Evolutionary conservation across 768 basidiomycete genomes (phyloP).

Genomic region (Pisolithus tinctorius): DNA sequence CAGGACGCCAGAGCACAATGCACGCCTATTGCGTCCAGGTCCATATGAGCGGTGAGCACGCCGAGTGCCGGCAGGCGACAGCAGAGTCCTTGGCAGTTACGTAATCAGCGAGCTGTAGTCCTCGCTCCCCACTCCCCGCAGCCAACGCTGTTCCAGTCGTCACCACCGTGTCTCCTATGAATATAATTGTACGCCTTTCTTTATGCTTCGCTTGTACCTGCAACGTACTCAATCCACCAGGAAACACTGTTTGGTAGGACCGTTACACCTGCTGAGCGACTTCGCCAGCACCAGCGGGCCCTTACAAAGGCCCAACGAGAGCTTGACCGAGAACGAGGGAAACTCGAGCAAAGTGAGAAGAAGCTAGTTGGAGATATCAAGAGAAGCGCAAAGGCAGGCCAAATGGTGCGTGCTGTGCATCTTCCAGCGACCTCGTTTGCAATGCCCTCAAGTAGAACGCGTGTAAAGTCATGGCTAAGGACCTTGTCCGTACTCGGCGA

Average conservation of each 20-base stretch:
- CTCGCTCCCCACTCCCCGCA: too few species aligned
- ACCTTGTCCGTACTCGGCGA: slow-evolving; percentile 90
- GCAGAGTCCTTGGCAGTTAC: too few species aligned
- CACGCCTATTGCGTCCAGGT: slow-evolving; percentile 50
- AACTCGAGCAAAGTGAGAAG: slow-evolving; percentile 95
- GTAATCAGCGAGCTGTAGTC: too few species aligned
- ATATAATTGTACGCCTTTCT: slow-evolving; percentile 57
- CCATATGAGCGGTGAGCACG: slow-evolving; percentile 18
- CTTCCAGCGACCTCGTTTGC: slow-evolving; percentile 8
- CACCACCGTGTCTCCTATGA: slow-evolving; percentile 40
- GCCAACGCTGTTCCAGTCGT: too few species aligned
- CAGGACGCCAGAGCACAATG: slow-evolving; percentile 60
- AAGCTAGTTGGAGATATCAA: slow-evolving; percentile 94
- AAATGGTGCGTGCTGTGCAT: slow-evolving; percentile 57
- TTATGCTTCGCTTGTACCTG: background rate
- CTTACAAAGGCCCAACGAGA: slow-evolving; percentile 97
- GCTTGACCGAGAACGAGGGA: slow-evolving; percentile 90
- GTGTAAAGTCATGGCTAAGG: slow-evolving; percentile 99
- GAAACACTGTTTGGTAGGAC: slow-evolving; percentile 94
- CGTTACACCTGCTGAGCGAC: slow-evolving; percentile 91
- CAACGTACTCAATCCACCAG: slow-evolving; percentile 34
- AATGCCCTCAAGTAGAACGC: slow-evolving; percentile 62
- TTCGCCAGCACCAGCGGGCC: slow-evolving; percentile 94
- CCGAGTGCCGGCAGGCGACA: background rate
- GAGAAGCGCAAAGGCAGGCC: slow-evolving; percentile 91